Conservation (phyloP, 78 protist genomes). For the Planoprotostelium fungivorum region DNA sequence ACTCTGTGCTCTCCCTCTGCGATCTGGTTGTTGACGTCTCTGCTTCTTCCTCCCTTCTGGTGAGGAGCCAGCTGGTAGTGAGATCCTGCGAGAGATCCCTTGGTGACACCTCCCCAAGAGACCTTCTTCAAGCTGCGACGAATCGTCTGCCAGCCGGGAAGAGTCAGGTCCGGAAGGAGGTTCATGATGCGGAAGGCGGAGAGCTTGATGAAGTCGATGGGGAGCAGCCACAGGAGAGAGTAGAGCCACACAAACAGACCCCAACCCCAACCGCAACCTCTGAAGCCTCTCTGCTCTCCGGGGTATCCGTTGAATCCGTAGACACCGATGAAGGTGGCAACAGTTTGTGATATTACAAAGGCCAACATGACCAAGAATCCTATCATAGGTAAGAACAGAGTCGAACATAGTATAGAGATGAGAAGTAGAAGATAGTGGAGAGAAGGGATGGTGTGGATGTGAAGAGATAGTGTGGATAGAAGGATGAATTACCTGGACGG, state of each 20-base stretch:
- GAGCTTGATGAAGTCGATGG: slow-evolving; percentile 74
- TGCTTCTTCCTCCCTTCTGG: not conserved
- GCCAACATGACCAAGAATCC: slow-evolving; percentile 55
- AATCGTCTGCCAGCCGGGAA: not conserved
- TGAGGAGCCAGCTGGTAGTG: not conserved
- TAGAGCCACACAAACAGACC: slow-evolving; percentile 69
- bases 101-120: not conserved
- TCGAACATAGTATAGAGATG: too few relatives aligned
- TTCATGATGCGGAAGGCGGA: not conserved
- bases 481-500: too few relatives aligned
- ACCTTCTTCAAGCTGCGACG: not conserved
- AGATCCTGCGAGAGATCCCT: not conserved
- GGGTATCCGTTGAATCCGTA: slow-evolving; percentile 72
- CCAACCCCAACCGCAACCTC: slow-evolving; percentile 75
- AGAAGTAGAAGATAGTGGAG: too few relatives aligned
- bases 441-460: too few relatives aligned
- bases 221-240: slow-evolving; percentile 64
- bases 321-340: slow-evolving; percentile 65
- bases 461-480: too few relatives aligned
- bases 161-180: not conserved
- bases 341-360: slow-evolving; percentile 58
- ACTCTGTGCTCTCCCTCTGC: not conserved
- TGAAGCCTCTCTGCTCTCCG: slow-evolving; percentile 6
- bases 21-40: not conserved
- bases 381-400: too few relatives aligned